phyloP scores from a whole-genome alignment of 1,139 yeast species.

The Spathaspora sp. region DNA sequence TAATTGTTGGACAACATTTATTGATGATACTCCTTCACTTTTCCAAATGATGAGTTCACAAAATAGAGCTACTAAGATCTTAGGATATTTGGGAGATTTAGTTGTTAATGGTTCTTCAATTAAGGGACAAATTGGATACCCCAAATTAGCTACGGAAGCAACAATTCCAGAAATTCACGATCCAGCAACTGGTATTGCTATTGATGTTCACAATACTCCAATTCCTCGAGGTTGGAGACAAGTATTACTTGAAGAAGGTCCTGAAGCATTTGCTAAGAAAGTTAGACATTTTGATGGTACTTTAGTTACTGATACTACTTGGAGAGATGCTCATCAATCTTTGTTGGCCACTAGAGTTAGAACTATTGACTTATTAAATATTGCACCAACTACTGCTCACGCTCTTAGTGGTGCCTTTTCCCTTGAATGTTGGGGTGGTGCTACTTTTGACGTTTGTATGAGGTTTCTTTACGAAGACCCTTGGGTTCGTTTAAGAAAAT shows the following conservation, averaged over 20 bases:
- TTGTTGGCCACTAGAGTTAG: slow-evolving; percentile 95
- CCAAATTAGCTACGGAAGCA: slow-evolving; percentile 77
- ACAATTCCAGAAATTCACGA: slow-evolving; percentile 71
- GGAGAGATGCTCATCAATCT: slow-evolving; percentile 99
- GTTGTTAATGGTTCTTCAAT: slow-evolving; percentile 94
- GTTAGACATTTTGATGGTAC: slow-evolving; percentile 86
- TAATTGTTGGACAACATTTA: slow-evolving; percentile 96
- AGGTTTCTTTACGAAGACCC: slow-evolving; percentile 98
- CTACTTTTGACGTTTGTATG: slow-evolving; percentile 98
- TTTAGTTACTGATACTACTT: slow-evolving; percentile 94
- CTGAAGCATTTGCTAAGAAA: slow-evolving; percentile 83
- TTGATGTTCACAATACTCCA: slow-evolving; percentile 59
- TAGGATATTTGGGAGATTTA: slow-evolving; percentile 86
- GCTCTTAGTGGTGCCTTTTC: slow-evolving; percentile 92
- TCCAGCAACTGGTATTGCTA: slow-evolving; percentile 48
- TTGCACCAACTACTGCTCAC: slow-evolving; percentile 92
- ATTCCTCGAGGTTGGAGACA: slow-evolving; percentile 89
- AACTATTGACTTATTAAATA: slow-evolving; percentile 84
- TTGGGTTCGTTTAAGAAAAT: slow-evolving; percentile 90
- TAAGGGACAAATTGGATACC: slow-evolving; percentile 92
- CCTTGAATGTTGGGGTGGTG: slow-evolving; percentile 99
- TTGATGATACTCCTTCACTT: slow-evolving; percentile 94
- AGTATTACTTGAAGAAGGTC: slow-evolving; percentile 78
- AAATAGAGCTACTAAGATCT: slow-evolving; percentile 93
- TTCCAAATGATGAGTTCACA: slow-evolving; percentile 94